Percentiles rank a stretch among this genome's conserved stretches.
phyloP scores from a whole-genome alignment of 257 asterid species.

The Verbena officinalis region DNA sequence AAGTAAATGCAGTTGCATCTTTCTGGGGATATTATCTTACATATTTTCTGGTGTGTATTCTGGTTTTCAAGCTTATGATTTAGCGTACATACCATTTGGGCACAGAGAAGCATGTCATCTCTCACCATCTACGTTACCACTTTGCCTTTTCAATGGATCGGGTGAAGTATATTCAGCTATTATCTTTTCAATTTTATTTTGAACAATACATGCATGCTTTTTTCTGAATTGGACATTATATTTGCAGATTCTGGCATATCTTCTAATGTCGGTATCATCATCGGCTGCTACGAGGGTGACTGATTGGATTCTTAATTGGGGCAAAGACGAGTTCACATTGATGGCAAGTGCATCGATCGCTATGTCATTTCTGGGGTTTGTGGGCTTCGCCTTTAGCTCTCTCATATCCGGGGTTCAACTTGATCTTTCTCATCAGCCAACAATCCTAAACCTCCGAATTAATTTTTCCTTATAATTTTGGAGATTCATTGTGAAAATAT shows the following conservation, averaged over 20 bases:
- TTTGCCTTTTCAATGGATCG: slow-evolving; percentile 80
- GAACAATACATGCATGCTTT: no score
- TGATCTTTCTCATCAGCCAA: slow-evolving; percentile 28
- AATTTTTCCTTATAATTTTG: neutral
- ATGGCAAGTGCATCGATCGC: slow-evolving; percentile 81
- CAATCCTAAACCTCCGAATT: neutral
- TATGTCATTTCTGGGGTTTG: slow-evolving; percentile 75
- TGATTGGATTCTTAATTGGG: slow-evolving; percentile 89
- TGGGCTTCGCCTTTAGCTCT: slow-evolving; percentile 71
- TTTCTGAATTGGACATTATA: neutral
- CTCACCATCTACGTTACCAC: slow-evolving; percentile 55
- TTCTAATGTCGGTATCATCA: slow-evolving; percentile 84
- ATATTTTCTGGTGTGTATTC: slow-evolving; percentile 47
- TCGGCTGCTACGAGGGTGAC: slow-evolving; percentile 83
- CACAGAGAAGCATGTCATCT: slow-evolving; percentile 56
- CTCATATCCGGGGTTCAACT: slow-evolving; percentile 52
- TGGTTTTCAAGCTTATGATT: slow-evolving; percentile 60
- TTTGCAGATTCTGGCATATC: slow-evolving; percentile 74
- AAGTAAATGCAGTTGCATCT: neutral
- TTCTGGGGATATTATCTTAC: slow-evolving; percentile 6
- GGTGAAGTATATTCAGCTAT: slow-evolving; percentile 37
- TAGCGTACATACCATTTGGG: slow-evolving; percentile 62
- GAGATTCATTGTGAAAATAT: neutral
- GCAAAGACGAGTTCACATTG: slow-evolving; percentile 72
- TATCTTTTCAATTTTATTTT: no score